A percentile compares a stretch with the other conserved stretches of the same genome.
phyloP scores from a whole-genome alignment of 2,329 filamentous ascomycete species.

The Calonectria montana region DNA sequence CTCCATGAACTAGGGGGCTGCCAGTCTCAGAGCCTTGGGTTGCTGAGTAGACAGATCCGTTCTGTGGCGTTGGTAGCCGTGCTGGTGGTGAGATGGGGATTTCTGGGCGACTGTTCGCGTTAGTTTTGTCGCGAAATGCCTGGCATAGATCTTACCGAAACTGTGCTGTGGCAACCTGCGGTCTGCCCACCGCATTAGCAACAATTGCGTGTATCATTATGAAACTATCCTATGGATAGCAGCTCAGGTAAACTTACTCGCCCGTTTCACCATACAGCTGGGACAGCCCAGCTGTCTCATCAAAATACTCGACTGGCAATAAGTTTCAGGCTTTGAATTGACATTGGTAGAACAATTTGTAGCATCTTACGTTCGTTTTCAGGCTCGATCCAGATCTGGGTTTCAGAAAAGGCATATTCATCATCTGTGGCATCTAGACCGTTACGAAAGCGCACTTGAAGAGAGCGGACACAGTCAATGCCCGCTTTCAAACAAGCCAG shows the following conservation, averaged over 20 bases:
- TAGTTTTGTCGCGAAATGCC: not conserved
- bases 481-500: slow-evolving; percentile 26
- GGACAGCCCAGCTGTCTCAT: slow-evolving; percentile 21
- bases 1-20: slow-evolving; percentile 12
- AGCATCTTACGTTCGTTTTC: slow-evolving; percentile 10
- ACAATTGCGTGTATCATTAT: not conserved
- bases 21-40: not conserved
- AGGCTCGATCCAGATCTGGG: slow-evolving; percentile 19
- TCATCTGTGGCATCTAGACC: slow-evolving; percentile 22
- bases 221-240: not conserved
- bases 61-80: not conserved
- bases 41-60: not conserved
- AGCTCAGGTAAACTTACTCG: slow-evolving; percentile 1
- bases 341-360: not conserved
- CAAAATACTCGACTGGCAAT: slow-evolving; percentile 22
- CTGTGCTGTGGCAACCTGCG: not conserved
- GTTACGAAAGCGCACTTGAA: slow-evolving; percentile 32
- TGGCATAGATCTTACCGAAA: not conserved
- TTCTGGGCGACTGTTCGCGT: slow-evolving; percentile 7
- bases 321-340: not conserved
- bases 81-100: not conserved
- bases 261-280: slow-evolving; percentile 12
- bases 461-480: slow-evolving; percentile 28
- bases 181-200: not conserved
- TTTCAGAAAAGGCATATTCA: slow-evolving; percentile 14